Percentiles rank a stretch among this genome's conserved stretches.
Conservation (phyloP, 1,284 basidiomycete genomes). For the Peniophora sp. region DNA sequence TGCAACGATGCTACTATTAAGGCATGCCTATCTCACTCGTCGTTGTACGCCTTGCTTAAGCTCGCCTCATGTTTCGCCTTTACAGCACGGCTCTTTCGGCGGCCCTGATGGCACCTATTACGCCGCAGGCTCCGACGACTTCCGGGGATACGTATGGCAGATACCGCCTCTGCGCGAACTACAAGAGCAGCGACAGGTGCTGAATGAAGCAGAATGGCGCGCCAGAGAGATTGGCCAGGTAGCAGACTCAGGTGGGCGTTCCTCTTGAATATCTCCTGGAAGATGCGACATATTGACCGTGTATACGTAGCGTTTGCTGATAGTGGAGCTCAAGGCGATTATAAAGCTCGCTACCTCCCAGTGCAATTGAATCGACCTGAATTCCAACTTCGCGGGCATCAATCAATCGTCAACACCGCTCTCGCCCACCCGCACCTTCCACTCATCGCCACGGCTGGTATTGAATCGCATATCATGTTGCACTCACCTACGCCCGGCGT, state of each 20-base stretch:
- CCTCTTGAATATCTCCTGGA: not conserved
- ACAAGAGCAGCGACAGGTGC: slow-evolving; percentile 30
- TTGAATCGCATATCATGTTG: slow-evolving; percentile 62
- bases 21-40: slow-evolving; percentile 29
- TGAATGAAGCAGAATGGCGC: slow-evolving; percentile 36
- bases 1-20: slow-evolving; percentile 74
- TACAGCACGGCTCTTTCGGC: slow-evolving; percentile 69
- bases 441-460: slow-evolving; percentile 58
- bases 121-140: slow-evolving; percentile 73
- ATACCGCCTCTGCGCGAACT: slow-evolving; percentile 46
- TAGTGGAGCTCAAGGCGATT: not conserved
- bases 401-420: slow-evolving; percentile 67
- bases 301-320: slow-evolving; percentile 2
- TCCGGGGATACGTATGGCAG: slow-evolving; percentile 73
- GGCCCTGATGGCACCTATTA: slow-evolving; percentile 55
- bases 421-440: slow-evolving; percentile 66
- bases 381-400: slow-evolving; percentile 53
- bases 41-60: slow-evolving; percentile 3
- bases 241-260: not conserved
- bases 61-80: not conserved
- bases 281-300: not conserved
- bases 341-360: slow-evolving; percentile 32
- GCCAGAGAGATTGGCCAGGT: not conserved
- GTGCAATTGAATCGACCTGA: slow-evolving; percentile 48
- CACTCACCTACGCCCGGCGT: slow-evolving; percentile 54